A percentile compares a stretch with the other conserved stretches of the same genome.
Conservation (phyloP, 2,329 filamentous ascomycete species). For the Aurifilum marmelostoma region DNA sequence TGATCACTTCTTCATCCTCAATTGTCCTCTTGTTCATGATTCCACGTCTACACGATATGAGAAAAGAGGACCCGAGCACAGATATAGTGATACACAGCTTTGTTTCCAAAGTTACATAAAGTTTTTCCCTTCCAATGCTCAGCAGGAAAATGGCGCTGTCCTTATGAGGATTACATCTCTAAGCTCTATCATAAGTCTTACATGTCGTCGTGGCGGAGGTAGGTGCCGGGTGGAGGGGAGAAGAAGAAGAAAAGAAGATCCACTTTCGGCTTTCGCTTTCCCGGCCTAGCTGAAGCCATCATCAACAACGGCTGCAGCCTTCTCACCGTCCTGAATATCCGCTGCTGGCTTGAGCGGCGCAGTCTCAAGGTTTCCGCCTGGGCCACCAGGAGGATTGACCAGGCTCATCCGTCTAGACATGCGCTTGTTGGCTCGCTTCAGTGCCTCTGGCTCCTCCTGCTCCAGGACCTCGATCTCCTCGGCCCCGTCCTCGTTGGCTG, state of each 20-base stretch:
- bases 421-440: constrained; percentile 47
- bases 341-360: constrained; percentile 36
- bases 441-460: constrained; percentile 58
- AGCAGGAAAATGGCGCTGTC: constrained; percentile 2
- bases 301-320: constrained; percentile 24
- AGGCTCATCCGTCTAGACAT: constrained; percentile 60
- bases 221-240: too few species aligned
- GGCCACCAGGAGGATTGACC: constrained; percentile 43
- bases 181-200: constrained; percentile 24
- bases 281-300: constrained; percentile 36
- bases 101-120: neutral
- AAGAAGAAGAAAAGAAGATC: too few species aligned
- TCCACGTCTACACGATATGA: neutral
- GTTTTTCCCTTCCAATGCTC: neutral
- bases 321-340: constrained; percentile 11
- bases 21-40: neutral
- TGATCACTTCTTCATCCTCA: too few species aligned
- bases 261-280: neutral
- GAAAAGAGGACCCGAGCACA: neutral
- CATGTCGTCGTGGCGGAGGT: constrained; percentile 18
- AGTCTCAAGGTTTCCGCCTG: constrained; percentile 37
- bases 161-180: constrained; percentile 18
- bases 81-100: neutral
- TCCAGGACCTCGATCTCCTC: constrained; percentile 48
- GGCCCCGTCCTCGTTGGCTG: constrained; percentile 34